These are phyloP conservation scores for Boletellus sp. DNA, from an alignment of 768 basidiomycete genomes.

Conservation along the genomic window DNA sequence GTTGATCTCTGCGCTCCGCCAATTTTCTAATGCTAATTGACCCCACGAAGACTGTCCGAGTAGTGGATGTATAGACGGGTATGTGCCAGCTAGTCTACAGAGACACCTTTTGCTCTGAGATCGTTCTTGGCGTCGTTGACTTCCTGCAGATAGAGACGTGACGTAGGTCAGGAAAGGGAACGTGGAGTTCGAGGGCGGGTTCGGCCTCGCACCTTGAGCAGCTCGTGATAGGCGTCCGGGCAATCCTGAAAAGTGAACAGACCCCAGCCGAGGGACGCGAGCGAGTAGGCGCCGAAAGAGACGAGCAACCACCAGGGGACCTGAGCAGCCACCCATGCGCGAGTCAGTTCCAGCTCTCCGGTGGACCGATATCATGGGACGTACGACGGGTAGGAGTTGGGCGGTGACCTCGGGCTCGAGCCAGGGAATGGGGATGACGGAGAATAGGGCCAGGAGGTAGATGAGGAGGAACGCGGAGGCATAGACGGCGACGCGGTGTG, in stretches of 20 bases:
- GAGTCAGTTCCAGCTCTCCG: background rate
- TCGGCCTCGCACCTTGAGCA: constrained; percentile 45
- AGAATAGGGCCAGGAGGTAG: constrained; percentile 34
- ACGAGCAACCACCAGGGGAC: constrained; percentile 83
- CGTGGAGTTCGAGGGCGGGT: too few species aligned
- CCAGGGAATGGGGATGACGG: constrained; percentile 13
- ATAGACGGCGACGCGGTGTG: constrained; percentile 43
- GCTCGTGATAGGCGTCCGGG: constrained; percentile 72
- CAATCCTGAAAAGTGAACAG: constrained; percentile 72
- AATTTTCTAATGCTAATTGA: too few species aligned
- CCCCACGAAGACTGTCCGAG: too few species aligned
- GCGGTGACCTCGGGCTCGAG: constrained; percentile 4
- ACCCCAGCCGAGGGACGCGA: constrained; percentile 75
- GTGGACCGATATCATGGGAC: background rate
- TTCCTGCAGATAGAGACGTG: constrained; percentile 41
- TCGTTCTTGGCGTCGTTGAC: constrained; percentile 57
- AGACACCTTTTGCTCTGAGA: constrained; percentile 55
- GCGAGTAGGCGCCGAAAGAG: constrained; percentile 73
- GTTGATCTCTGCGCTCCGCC: too few species aligned
- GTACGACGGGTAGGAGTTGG: constrained; percentile 16
- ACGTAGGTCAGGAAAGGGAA: background rate
- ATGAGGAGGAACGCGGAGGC: constrained; percentile 39
- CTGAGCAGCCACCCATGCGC: constrained; percentile 32
- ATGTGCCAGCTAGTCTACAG: constrained; percentile 49
- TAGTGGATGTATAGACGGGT: too few species aligned